These are phyloP conservation scores for Pyricularia sp. DNA, from an alignment of 2,329 filamentous ascomycete species.

Conservation along the genomic window DNA sequence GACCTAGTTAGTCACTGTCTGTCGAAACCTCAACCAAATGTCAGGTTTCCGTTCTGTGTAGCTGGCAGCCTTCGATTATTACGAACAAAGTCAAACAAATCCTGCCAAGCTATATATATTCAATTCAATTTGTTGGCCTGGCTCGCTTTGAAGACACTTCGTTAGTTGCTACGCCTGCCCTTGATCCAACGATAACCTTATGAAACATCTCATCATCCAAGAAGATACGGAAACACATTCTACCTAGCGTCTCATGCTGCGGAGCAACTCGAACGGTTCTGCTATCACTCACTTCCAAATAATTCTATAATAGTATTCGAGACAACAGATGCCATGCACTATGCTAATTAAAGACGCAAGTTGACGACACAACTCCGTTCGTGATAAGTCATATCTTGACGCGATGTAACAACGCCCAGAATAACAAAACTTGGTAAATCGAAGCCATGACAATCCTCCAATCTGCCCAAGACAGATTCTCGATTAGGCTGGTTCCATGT, in stretches of 20 bases:
- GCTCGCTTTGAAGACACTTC: no score
- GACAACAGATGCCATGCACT: neutral
- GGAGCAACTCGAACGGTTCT: neutral
- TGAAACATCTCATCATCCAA: no score
- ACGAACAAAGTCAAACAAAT: no score
- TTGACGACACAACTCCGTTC: neutral
- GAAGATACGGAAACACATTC: neutral
- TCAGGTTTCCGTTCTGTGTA: no score
- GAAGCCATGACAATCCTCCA: neutral
- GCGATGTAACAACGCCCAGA: neutral
- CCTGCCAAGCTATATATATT: no score
- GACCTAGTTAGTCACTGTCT: no score
- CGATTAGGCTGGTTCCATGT: neutral
- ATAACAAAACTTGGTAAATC: neutral
- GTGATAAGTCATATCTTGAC: neutral
- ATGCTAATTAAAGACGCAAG: neutral
- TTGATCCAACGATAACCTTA: neutral
- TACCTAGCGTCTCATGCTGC: neutral
- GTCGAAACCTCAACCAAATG: no score
- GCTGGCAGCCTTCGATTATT: no score
- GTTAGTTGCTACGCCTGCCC: neutral
- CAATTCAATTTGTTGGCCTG: no score
- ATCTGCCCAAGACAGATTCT: neutral
- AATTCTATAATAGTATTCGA: neutral
- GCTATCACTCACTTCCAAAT: neutral